Evolutionary conservation across 1,284 basidiomycete species (phyloP).

Genomic region (Fomitopsis schrenkii): DNA sequence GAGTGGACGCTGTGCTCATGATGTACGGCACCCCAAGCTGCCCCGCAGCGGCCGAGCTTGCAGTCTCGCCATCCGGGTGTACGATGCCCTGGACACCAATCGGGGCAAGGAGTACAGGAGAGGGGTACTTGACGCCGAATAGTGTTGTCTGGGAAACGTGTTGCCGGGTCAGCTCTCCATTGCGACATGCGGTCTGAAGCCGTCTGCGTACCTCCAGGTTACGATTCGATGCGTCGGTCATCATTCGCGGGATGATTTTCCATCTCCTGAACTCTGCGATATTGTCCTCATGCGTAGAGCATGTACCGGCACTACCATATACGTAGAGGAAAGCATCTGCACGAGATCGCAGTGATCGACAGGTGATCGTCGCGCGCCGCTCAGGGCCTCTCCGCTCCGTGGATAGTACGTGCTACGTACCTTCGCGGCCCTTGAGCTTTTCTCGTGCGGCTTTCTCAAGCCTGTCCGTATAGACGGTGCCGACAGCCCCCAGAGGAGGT

Average conservation of each 20-base stretch:
- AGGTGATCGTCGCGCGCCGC: background rate
- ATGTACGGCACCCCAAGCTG: constrained; percentile 65
- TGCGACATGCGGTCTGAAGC: background rate
- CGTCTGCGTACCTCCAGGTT: constrained; percentile 48
- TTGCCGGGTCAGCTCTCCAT: background rate
- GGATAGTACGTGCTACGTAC: constrained; percentile 19
- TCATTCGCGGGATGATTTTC: constrained; percentile 72
- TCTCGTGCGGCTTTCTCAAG: constrained; percentile 42
- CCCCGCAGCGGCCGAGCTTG: constrained; percentile 60
- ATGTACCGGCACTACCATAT: constrained; percentile 57
- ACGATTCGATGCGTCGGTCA: constrained; percentile 62
- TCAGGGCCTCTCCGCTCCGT: background rate
- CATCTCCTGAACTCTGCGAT: constrained; percentile 52
- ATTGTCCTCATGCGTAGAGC: constrained; percentile 55
- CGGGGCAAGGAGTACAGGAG: constrained; percentile 68
- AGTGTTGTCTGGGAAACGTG: constrained; percentile 48
- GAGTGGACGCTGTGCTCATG: constrained; percentile 67
- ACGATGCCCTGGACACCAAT: constrained; percentile 69
- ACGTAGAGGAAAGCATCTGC: constrained; percentile 64
- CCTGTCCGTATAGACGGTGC: constrained; percentile 36
- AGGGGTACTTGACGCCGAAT: constrained; percentile 61
- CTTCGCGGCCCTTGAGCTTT: constrained; percentile 34
- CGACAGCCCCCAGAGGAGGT: constrained; percentile 28
- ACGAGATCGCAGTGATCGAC: background rate
- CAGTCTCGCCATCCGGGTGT: constrained; percentile 64